A percentile compares a stretch with the other conserved stretches of the same genome.
Conservation (phyloP, 208 protist species). For the Leishmania tarentolae region DNA sequence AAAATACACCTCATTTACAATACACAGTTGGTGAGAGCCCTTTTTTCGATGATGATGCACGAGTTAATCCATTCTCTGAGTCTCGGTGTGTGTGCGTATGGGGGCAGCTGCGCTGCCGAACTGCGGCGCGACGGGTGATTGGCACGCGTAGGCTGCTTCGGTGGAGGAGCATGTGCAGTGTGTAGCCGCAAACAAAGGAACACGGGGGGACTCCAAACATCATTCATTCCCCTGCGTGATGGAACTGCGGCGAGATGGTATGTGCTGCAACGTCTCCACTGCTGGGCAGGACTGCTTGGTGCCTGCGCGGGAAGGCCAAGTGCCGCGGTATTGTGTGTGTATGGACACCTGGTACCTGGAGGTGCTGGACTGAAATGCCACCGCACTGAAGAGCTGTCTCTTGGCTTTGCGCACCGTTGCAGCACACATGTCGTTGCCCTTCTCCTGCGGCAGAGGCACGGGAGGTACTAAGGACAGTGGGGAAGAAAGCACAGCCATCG, state of each 20-base stretch:
- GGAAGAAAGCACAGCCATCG: constrained; percentile 7
- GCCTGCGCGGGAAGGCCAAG: background rate
- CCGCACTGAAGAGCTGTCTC: no score
- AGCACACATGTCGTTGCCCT: background rate
- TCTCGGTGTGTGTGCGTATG: constrained; percentile 14
- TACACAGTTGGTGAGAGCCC: constrained; percentile 48
- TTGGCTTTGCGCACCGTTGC: no score
- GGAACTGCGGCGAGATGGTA: constrained; percentile 8
- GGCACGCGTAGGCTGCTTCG: background rate
- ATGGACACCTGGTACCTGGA: no score
- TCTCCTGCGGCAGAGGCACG: background rate
- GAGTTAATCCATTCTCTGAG: constrained; percentile 60
- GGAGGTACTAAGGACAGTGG: no score
- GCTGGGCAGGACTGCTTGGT: background rate
- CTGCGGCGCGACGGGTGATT: background rate
- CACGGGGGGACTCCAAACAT: constrained; percentile 10
- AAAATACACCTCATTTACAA: constrained; percentile 36
- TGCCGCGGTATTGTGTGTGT: background rate
- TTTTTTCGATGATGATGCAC: constrained; percentile 39
- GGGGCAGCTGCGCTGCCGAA: background rate
- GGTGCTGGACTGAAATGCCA: no score
- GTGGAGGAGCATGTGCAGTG: background rate
- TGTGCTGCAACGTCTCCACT: background rate
- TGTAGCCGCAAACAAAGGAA: constrained; percentile 20
- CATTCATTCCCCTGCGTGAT: constrained; percentile 3